Evolutionary conservation across 441 rosid genomes (phyloP).

Genomic region (Populus hybrid): DNA sequence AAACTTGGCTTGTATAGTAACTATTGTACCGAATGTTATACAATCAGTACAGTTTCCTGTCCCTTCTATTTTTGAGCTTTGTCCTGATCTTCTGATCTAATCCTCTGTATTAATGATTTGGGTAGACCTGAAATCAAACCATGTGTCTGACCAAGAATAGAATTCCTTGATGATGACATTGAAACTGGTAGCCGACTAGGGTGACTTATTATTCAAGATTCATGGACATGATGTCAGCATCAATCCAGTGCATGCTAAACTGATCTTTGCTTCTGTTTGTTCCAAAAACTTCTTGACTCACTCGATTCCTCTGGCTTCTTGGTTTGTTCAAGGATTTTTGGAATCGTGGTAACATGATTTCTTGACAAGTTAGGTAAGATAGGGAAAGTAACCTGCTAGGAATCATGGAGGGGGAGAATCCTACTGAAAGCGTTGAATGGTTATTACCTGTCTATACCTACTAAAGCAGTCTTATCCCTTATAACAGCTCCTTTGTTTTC

Average conservation of each 20-base stretch:
- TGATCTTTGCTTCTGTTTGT: neutral
- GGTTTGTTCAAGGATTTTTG: neutral
- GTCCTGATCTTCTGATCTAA: neutral
- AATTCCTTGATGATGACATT: neutral
- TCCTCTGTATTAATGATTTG: neutral
- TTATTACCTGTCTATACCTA: neutral
- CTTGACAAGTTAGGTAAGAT: constrained; percentile 1
- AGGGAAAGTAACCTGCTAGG: neutral
- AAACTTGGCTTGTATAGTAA: constrained; percentile 28
- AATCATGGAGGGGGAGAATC: neutral
- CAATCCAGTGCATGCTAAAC: constrained; percentile 3
- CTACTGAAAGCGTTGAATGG: neutral
- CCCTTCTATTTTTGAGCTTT: neutral
- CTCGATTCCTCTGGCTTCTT: neutral
- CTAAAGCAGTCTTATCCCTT: neutral
- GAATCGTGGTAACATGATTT: neutral
- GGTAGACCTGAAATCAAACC: neutral
- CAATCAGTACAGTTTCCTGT: constrained; percentile 6
- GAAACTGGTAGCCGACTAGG: neutral
- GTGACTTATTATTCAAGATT: constrained; percentile 1
- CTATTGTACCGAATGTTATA: constrained; percentile 22
- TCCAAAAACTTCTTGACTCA: neutral
- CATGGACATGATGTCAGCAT: constrained; percentile 6
- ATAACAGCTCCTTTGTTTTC: neutral
- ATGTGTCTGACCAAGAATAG: neutral